A percentile compares a stretch with the other conserved stretches of the same genome.
Evolutionary conservation across 345 rosid genomes (phyloP).

Genomic region (Moringa oleifera): DNA sequence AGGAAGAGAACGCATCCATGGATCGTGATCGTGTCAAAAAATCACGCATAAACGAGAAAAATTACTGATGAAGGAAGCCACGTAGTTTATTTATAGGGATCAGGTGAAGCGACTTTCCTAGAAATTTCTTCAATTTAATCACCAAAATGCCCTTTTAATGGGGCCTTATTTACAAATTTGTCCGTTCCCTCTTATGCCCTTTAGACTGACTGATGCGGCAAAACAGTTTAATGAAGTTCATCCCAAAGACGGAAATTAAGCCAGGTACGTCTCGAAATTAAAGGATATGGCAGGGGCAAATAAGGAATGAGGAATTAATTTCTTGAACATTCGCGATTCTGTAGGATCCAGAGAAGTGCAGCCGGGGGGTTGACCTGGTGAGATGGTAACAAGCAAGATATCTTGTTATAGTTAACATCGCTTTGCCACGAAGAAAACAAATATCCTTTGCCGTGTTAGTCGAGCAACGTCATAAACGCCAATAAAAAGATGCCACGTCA

Average conservation of each 20-base stretch:
- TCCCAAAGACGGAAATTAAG: not conserved
- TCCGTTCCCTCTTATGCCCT: not conserved
- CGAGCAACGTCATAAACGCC: too few species aligned
- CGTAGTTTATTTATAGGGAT: not conserved
- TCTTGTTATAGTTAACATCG: not conserved
- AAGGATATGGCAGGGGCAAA: not conserved
- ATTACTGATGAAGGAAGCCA: not conserved
- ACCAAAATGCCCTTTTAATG: not conserved
- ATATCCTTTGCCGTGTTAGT: too few species aligned
- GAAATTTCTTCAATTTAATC: not conserved
- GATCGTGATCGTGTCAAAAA: not conserved
- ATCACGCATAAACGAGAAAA: not conserved
- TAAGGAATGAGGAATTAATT: not conserved
- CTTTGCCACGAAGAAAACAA: too few species aligned
- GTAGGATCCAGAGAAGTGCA: not conserved
- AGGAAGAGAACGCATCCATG: slow-evolving; percentile 82
- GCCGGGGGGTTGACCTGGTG: not conserved
- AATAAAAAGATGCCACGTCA: too few species aligned
- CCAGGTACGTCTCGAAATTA: not conserved
- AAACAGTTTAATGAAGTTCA: too few species aligned
- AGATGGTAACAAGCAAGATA: not conserved
- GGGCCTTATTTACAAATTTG: not conserved
- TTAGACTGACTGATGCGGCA: too few species aligned
- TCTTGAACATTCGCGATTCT: not conserved
- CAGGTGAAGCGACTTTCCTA: not conserved